Evolutionary conservation across 495 filamentous ascomycete genomes (phyloP), one percentile per base, ranked within the genome.

Genomic region (Oleoguttula mirabilis): DNA sequence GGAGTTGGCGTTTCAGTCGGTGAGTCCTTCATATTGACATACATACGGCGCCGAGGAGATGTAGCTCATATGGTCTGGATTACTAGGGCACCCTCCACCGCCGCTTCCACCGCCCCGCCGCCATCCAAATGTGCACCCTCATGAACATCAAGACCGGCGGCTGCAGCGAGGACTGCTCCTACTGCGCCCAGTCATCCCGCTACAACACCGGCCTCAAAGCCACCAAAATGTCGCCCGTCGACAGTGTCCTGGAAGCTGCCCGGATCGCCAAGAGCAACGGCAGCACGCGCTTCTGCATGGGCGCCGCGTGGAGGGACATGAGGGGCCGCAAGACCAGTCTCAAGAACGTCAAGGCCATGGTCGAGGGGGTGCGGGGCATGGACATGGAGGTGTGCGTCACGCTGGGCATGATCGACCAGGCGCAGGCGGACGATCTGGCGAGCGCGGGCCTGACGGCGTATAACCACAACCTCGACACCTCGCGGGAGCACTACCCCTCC

Each of bases 101-200:
- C 22, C 77, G 77, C 43, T 88, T 88, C 65, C 84, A 88, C 63
- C 70, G 77, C 59, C 82, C 84, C 25, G 63, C 75, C 23, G 71
- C 78, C 4, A 79, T 92, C 56, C 84, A 92, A 57, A 80, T 88
- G 66, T 88, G 84, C 67, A 92, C 84, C 1, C 67, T 92, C 39
- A 86, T 88, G 79, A 88, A 87, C 69, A 92, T 92, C 70, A 92
- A 90, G 52, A 88, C 83, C n/a, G 84, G 84, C 35, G 84, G 84
- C 20, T 92, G 84, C 60, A 77, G 71, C 55, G 84, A 88, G 58
- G 84, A 92, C 64, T 92, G 84, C 57, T 80, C 76, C 21, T 92
- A 88, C 69, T 92, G 84, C 60, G 82, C 84, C 6, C 84, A 92
- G 59, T 86, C 82, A 7, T 82, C 79, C 14, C 77, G 80, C 31